Conservation (phyloP, 331 rosid species). For the Rhamnella rubrinervis region DNA sequence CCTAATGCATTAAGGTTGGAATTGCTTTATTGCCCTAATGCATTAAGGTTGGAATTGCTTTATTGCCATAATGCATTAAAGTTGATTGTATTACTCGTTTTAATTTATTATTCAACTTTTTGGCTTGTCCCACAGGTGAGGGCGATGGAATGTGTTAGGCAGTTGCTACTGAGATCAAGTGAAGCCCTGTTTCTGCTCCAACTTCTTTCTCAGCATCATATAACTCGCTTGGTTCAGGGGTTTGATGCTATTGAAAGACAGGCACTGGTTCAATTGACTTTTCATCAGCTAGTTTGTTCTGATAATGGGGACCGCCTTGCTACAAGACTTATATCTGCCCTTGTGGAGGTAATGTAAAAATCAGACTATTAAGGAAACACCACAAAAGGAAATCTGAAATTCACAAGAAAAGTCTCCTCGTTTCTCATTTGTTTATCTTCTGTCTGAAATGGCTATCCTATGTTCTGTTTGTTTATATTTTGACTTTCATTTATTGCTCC, state of each 20-base stretch:
- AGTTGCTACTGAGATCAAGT: slow-evolving; percentile 83
- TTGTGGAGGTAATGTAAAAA: slow-evolving; percentile 81
- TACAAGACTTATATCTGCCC: slow-evolving; percentile 81
- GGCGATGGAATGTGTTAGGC: slow-evolving; percentile 98
- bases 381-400: slow-evolving; percentile 10
- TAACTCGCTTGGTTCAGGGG: slow-evolving; percentile 86
- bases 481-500: slow-evolving; percentile 31
- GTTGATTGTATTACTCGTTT: slow-evolving; percentile 7
- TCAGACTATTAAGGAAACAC: slow-evolving; percentile 21
- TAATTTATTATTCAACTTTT: slow-evolving; percentile 28
- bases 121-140: slow-evolving; percentile 63
- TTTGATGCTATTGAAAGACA: slow-evolving; percentile 66
- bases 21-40: neutral
- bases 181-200: slow-evolving; percentile 95
- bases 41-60: slow-evolving; percentile 2
- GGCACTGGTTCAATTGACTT: slow-evolving; percentile 72
- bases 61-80: slow-evolving; percentile 9
- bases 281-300: slow-evolving; percentile 88
- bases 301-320: slow-evolving; percentile 92
- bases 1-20: slow-evolving; percentile 10
- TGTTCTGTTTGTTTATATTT: neutral
- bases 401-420: slow-evolving; percentile 15
- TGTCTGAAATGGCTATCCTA: slow-evolving; percentile 15
- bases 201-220: slow-evolving; percentile 95
- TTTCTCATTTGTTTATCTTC: slow-evolving; percentile 4